Conservation (phyloP, 2,329 filamentous ascomycete species). For the Balansia obtecta region DNA sequence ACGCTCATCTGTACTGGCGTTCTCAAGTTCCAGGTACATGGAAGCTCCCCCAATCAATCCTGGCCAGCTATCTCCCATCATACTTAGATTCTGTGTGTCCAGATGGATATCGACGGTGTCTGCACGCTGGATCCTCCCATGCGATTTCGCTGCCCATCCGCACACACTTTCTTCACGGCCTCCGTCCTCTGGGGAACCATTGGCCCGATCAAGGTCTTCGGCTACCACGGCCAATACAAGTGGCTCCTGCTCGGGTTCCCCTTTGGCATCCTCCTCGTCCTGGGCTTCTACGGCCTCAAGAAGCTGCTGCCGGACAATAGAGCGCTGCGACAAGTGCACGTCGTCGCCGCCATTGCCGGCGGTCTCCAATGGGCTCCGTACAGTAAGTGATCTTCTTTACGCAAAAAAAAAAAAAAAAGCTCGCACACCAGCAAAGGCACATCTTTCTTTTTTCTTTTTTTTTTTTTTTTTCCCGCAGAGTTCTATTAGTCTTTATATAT, state of each 20-base stretch:
- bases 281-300: constrained; percentile 23
- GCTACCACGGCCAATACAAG: constrained; percentile 22
- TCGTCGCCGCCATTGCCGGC: constrained; percentile 29
- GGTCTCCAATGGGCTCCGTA: constrained; percentile 29
- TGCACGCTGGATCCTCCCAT: constrained; percentile 24
- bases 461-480: too few species aligned
- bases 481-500: too few species aligned
- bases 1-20: constrained; percentile 22
- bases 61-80: too few species aligned
- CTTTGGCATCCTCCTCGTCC: constrained; percentile 22
- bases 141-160: constrained; percentile 24
- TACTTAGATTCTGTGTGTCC: neutral
- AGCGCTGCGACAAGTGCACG: constrained; percentile 27
- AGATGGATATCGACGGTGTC: constrained; percentile 21
- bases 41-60: neutral
- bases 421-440: too few species aligned
- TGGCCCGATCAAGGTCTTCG: constrained; percentile 25
- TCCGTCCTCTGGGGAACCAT: constrained; percentile 30
- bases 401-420: too few species aligned
- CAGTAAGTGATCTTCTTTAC: too few species aligned
- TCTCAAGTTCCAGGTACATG: constrained; percentile 23
- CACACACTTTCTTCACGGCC: constrained; percentile 27
- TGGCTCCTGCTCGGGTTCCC: constrained; percentile 28
- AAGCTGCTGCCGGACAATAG: constrained; percentile 20
- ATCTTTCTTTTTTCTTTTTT: too few species aligned